Evolutionary conservation across 805 yeast genomes (phyloP), one percentile per base, ranked within the genome.

Genomic region (Candida jianshihensis): DNA sequence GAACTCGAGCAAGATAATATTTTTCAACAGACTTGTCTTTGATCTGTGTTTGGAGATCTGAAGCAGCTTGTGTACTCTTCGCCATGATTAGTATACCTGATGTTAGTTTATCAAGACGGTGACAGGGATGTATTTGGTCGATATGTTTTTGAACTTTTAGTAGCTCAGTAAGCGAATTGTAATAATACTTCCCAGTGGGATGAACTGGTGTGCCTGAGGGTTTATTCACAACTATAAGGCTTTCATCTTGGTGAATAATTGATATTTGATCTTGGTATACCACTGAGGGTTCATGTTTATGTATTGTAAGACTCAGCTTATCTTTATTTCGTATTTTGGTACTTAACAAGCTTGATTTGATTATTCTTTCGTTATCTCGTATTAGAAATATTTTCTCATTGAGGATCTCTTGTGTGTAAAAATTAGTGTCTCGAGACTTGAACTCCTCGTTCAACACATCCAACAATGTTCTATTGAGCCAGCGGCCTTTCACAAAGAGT

Each of bases 121-220:
- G 89, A 56, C 96, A 88, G 1, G 92, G 53, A 31, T 43, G 37
- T 3, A 42, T 24, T 12, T 41, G 38, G 7, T 17, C 3, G 1
- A 43, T 12, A 1, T 78, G 78, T 36, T 69, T 53, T 48, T 88
- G 90, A 38, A 71, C 74, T 55, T 84, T 81, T 42, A 92, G 60
- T 3, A 86, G 73, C 54, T 78, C 81, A 7, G 94, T 84, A n/a
- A 87, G 71, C 0, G 95, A 76, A 55, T 80, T 75, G 59, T 77
- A 73, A 54, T 88, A 59, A 67, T 79, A 78, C 42, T 88, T 63
- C 0, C 98, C 98, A 0, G 97, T 82, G 3, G 98, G 97, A 55
- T 92, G 98, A 0, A 86, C 95, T 0, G 98, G 97, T 1, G 90
- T 70, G 0, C 97, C 96, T 5, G 90, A 73, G 0, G 98, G 98